These are phyloP conservation scores for Globisporangium spiculum DNA, from an alignment of 352 stramenopile genomes.

Conservation along the genomic window DNA sequence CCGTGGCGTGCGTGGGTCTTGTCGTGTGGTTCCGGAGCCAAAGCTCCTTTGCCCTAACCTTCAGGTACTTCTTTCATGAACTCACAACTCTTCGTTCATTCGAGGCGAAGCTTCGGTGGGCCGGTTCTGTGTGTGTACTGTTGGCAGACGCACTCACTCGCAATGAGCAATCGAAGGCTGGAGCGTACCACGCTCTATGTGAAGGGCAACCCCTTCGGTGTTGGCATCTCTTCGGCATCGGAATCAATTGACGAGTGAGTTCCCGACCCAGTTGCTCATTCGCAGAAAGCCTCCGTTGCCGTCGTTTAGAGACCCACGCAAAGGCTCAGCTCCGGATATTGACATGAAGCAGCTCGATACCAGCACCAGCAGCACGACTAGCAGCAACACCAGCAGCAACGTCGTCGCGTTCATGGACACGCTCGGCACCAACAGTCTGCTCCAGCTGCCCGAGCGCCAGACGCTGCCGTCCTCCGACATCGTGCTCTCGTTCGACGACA, in stretches of 20 bases:
- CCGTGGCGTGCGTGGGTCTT: neutral
- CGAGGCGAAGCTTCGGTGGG: neutral
- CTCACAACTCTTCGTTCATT: neutral
- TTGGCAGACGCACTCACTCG: neutral
- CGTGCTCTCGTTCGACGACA: constrained; percentile 12
- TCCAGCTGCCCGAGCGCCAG: neutral
- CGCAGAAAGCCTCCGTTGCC: neutral
- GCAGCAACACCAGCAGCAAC: neutral
- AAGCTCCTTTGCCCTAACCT: neutral
- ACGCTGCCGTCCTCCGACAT: constrained; percentile 9
- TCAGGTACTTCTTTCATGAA: neutral
- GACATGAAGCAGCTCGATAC: constrained; percentile 5
- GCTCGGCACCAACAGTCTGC: neutral
- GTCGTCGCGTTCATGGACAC: constrained; percentile 7
- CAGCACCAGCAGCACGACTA: neutral
- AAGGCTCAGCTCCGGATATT: neutral
- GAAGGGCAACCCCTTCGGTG: neutral
- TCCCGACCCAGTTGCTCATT: neutral
- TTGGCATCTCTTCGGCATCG: neutral
- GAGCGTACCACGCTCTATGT: neutral
- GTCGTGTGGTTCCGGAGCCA: neutral
- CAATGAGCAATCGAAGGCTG: neutral
- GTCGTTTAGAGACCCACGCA: neutral
- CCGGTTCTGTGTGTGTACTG: neutral
- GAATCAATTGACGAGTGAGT: neutral